Percentiles rank a stretch among this genome's conserved stretches.
Evolutionary conservation across 441 rosid genomes (phyloP).

Genomic region (Corymbia calophylla): DNA sequence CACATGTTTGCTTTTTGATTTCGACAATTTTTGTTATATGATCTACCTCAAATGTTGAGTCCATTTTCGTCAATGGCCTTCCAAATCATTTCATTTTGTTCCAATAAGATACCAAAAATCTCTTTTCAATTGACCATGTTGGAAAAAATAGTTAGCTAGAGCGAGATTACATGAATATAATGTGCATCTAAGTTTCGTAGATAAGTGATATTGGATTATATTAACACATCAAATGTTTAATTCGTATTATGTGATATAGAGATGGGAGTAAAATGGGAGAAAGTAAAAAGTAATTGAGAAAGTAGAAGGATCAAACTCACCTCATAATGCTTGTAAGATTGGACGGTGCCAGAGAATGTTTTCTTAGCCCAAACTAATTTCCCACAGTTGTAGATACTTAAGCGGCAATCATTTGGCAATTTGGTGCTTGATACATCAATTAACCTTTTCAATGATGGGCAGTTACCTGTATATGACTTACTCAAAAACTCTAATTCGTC

Average conservation of each 20-base stretch:
- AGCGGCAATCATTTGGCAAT: background rate
- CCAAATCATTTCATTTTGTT: too few species aligned
- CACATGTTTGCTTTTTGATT: too few species aligned
- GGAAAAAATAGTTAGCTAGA: too few species aligned
- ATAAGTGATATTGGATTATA: too few species aligned
- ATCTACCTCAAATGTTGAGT: too few species aligned
- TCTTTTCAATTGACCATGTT: too few species aligned
- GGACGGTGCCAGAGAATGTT: background rate
- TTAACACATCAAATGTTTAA: too few species aligned
- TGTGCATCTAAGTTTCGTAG: background rate
- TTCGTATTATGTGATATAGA: background rate
- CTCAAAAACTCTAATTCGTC: background rate
- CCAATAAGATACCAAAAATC: too few species aligned
- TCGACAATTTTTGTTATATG: too few species aligned
- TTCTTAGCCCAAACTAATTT: too few species aligned
- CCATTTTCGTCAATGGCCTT: too few species aligned
- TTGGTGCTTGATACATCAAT: background rate
- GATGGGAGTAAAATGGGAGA: background rate
- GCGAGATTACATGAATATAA: too few species aligned
- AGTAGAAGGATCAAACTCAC: background rate
- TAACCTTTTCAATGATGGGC: background rate
- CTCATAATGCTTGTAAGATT: background rate
- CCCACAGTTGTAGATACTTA: background rate
- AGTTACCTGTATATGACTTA: rapidly evolving
- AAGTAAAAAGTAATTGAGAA: background rate